Evolutionary conservation across 1,284 basidiomycete genomes (phyloP), one percentile per base, ranked within the genome.

Genomic region (Melampsora americana): DNA sequence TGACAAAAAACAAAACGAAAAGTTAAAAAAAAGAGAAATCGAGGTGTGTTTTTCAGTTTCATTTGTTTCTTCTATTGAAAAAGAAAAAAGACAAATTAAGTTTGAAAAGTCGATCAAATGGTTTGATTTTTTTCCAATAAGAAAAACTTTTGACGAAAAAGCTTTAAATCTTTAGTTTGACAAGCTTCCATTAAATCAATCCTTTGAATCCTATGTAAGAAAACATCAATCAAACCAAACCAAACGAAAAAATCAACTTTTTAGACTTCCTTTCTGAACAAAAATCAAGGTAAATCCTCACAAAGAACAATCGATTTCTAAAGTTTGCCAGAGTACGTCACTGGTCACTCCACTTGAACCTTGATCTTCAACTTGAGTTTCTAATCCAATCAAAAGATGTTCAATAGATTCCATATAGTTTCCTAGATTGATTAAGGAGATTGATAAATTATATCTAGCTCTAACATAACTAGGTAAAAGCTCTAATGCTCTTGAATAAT

Each of bases 391-490:
- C 7, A 70, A 44, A 11, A 70, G 46, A 26, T 61, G 50, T 32
- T 62, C 32, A 35, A 62, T 28, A 46, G 69, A 60, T 16, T 60
- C 59, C 20, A 23, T 14, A 46, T 70, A 70, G 20, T 48, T 39
- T 1, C 59, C 59, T 5, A 70, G n/a, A 59, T 70, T 70, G 59
- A 70, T 70, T 20, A 61, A 42, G 5, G 69, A 70, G 42, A 70
- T 62, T 26, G 69, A 60, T 2, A 70, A 39, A 61, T 70, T 70
- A 32, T 70, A 70, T 62, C 59, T 42, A n/a, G 69, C 69, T 26
- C 96, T 90, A 72, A 97, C 94, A 83, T 98, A 99, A 48, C 88
- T 88, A 5, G 95, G 95, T 81, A 96, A 93, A 73, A 97, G 85
- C 78, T 92, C 90, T 50, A 99, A 86, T 1, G 95, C 96, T 67